Percentiles rank a stretch among this genome's conserved stretches.
phyloP scores from a whole-genome alignment of 1,139 yeast species.

The Magnusiomyces sp. region DNA sequence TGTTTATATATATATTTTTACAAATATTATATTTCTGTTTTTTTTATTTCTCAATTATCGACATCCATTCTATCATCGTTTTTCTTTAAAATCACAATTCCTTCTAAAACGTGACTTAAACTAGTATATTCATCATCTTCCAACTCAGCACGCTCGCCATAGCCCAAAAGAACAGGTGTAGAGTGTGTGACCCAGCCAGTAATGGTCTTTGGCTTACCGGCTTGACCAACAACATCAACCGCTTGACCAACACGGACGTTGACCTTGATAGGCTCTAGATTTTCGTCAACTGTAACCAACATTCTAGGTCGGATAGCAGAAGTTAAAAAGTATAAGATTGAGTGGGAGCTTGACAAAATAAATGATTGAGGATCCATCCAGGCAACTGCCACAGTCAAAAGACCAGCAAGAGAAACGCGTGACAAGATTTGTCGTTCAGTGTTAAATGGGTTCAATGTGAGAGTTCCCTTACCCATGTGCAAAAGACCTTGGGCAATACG shows the following conservation, averaged over 20 bases:
- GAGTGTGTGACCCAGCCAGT: conserved; percentile 99
- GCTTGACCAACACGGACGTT: conserved; percentile 98
- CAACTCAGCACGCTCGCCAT: conserved; percentile 94
- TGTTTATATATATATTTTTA: neutral
- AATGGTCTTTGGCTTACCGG: conserved; percentile 96
- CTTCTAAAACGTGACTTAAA: conserved; percentile 76
- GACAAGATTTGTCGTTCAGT: conserved; percentile 83
- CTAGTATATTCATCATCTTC: conserved; percentile 92
- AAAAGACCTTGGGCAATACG: conserved; percentile 92
- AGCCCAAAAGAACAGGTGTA: conserved; percentile 87
- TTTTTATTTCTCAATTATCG: conserved; percentile 32
- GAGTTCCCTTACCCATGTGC: conserved; percentile 93
- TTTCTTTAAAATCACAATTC: conserved; percentile 84
- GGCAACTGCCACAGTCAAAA: conserved; percentile 77
- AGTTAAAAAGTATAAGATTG: conserved; percentile 75
- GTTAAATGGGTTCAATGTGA: conserved; percentile 81
- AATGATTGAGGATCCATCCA: conserved; percentile 75
- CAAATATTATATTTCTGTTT: neutral
- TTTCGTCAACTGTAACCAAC: conserved; percentile 87
- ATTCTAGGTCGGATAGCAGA: conserved; percentile 90
- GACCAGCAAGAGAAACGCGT: conserved; percentile 82
- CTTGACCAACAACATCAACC: conserved; percentile 97
- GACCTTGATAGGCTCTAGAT: conserved; percentile 81
- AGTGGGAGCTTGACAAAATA: conserved; percentile 59
- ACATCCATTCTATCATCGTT: conserved; percentile 81